Evolutionary conservation across 2,329 filamentous ascomycete genomes (phyloP).

Genomic region (Trichoderma aggressivum): DNA sequence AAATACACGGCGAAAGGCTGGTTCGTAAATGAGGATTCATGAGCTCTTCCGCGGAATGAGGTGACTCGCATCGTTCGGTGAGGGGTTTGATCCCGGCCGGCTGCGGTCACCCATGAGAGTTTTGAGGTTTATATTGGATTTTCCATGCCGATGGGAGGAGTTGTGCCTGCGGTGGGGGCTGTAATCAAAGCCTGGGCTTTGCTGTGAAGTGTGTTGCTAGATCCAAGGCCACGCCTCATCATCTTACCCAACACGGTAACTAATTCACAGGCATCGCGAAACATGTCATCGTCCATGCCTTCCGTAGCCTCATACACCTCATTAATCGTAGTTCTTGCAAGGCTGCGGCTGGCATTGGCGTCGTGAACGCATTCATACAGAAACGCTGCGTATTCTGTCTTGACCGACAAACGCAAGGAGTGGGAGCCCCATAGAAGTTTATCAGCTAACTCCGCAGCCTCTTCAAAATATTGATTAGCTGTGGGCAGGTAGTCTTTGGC

Average conservation of each 20-base stretch:
- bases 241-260: slow-evolving; percentile 84
- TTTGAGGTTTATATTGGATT: slow-evolving; percentile 37
- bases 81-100: neutral
- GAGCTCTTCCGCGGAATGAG: neutral
- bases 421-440: slow-evolving; percentile 79
- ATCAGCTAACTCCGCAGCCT: slow-evolving; percentile 72
- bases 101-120: neutral
- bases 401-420: slow-evolving; percentile 82
- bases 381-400: slow-evolving; percentile 90
- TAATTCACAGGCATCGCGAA: slow-evolving; percentile 83
- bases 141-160: slow-evolving; percentile 40
- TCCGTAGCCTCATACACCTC: slow-evolving; percentile 90
- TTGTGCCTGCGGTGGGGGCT: slow-evolving; percentile 23
- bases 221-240: slow-evolving; percentile 69
- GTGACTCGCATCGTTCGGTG: neutral
- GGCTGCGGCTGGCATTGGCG: slow-evolving; percentile 65
- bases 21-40: neutral
- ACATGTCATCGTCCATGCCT: slow-evolving; percentile 93
- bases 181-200: slow-evolving; percentile 34
- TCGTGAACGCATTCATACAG: slow-evolving; percentile 91
- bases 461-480: slow-evolving; percentile 76
- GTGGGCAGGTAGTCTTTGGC: slow-evolving; percentile 76
- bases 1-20: neutral
- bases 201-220: slow-evolving; percentile 33
- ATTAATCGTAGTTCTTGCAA: slow-evolving; percentile 79